Evolutionary conservation across 768 basidiomycete species (phyloP), one percentile per base, ranked within the genome.

Genomic region (Kwoniella heveanensis): DNA sequence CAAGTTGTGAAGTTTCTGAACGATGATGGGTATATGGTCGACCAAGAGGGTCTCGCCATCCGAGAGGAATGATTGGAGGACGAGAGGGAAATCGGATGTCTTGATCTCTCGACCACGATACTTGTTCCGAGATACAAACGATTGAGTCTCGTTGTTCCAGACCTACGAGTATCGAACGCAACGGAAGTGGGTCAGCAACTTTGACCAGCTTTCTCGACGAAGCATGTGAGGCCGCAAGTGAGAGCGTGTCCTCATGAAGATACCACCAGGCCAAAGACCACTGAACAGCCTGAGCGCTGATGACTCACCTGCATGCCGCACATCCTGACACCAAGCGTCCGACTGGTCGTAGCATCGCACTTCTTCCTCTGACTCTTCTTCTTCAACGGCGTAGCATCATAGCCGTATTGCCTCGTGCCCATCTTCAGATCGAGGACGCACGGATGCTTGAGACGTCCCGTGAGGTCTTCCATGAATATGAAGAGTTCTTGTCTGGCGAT

Each of bases 281-380:
- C 49, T 54, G 44, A 50, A 21, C 26, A 21, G 22, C 25, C 22
- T 44, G 10, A 44, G 39, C 6, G 3, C 39, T 9, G 4, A 8
- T 30, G 5, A 80, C 89, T 82, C 73, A 94, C 95, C 88, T 99
- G 96, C 93, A 98, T 97, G 4, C 96, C 96, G 79, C 96, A 99
- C 58, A 98, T 87, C 67, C 96, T 85, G 21, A 95, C 91, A 2
- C 96, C 96, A 49, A 97, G 81, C 15, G 87, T 85, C 69, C 91
- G 84, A 79, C 93, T 97, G 22, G 96, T 98, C 55, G 96, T 97
- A 58, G 89, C 85, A 77, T 96, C 93, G 77, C 96, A 98, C 81
- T 99, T 99, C 82, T 96, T 96, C 58, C 94, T 86, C 82, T 99
- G 96, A 77, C 94, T 97, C 83, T 90, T 93, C 86, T 96, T 97